Percentiles rank a stretch among this genome's conserved stretches.
phyloP scores from a whole-genome alignment of 306 rosid genomes.

The Cicer arietinum region DNA sequence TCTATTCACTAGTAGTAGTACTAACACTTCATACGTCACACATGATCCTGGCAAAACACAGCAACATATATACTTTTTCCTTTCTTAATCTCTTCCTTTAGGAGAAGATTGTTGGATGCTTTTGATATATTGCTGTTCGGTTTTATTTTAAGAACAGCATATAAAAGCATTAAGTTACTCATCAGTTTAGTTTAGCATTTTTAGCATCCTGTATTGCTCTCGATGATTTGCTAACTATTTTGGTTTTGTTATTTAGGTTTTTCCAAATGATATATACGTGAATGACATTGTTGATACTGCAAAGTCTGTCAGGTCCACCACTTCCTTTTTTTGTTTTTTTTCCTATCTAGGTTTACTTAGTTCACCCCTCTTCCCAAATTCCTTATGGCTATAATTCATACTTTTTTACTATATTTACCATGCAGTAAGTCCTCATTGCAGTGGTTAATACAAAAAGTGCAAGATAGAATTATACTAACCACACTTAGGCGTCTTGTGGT shows the following conservation, averaged over 20 bases:
- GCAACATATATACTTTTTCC: constrained; percentile 28
- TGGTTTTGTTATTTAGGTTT: constrained; percentile 60
- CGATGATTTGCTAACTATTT: constrained; percentile 39
- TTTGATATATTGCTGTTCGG: constrained; percentile 25
- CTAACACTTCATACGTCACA: neutral
- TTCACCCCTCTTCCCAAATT: neutral
- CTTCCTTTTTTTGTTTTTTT: constrained; percentile 13
- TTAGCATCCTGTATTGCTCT: constrained; percentile 29
- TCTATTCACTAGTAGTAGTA: constrained; percentile 20
- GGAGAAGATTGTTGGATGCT: constrained; percentile 13
- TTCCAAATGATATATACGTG: constrained; percentile 75
- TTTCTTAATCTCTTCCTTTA: constrained; percentile 11
- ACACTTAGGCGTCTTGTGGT: constrained; percentile 64
- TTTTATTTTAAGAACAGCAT: constrained; percentile 28
- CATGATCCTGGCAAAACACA: constrained; percentile 15
- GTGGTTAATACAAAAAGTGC: constrained; percentile 77
- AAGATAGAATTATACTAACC: constrained; percentile 70
- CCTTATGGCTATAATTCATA: constrained; percentile 22
- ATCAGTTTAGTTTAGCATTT: constrained; percentile 6
- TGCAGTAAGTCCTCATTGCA: constrained; percentile 81
- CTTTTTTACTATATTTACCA: constrained; percentile 27
- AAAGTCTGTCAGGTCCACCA: constrained; percentile 67
- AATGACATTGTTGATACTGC: constrained; percentile 71
- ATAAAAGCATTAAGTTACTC: neutral
- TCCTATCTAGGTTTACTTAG: neutral